phyloP scores from a whole-genome alignment of 2,329 filamentous ascomycete genomes.

The Pseudocercospora fijiensis region DNA sequence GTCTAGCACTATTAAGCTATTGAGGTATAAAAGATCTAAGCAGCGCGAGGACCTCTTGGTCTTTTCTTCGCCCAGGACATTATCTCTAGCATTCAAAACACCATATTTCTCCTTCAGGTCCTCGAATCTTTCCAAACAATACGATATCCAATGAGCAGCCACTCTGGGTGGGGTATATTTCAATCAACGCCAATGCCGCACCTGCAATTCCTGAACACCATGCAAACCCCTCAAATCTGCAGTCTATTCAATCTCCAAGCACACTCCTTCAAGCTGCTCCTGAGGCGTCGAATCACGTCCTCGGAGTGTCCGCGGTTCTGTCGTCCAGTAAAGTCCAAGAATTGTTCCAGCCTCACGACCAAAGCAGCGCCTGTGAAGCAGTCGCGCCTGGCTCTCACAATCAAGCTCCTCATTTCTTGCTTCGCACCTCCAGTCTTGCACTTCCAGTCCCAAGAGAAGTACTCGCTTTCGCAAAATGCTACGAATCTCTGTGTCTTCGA shows the following conservation, averaged over 20 bases:
- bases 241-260: slow-evolving; percentile 4
- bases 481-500: slow-evolving; percentile 18
- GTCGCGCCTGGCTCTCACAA: slow-evolving; percentile 16
- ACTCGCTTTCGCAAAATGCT: slow-evolving; percentile 24
- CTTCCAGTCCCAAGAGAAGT: slow-evolving; percentile 26
- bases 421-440: slow-evolving; percentile 22
- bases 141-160: not conserved
- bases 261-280: slow-evolving; percentile 18
- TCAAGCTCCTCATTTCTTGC: slow-evolving; percentile 24
- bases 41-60: not conserved
- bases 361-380: slow-evolving; percentile 11
- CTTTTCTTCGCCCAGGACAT: not conserved
- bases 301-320: slow-evolving; percentile 5
- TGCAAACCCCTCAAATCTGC: not conserved
- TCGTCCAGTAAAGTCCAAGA: slow-evolving; percentile 20
- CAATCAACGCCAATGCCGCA: not conserved
- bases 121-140: not conserved
- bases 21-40: not conserved
- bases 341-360: slow-evolving; percentile 20
- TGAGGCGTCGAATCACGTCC: slow-evolving; percentile 10
- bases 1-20: not conserved
- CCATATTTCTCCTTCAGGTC: not conserved
- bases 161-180: not conserved
- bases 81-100: not conserved
- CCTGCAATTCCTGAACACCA: not conserved